These are phyloP conservation scores for Camellia sinensis DNA, from an alignment of 148 eudicot genomes.

Conservation along the genomic window DNA sequence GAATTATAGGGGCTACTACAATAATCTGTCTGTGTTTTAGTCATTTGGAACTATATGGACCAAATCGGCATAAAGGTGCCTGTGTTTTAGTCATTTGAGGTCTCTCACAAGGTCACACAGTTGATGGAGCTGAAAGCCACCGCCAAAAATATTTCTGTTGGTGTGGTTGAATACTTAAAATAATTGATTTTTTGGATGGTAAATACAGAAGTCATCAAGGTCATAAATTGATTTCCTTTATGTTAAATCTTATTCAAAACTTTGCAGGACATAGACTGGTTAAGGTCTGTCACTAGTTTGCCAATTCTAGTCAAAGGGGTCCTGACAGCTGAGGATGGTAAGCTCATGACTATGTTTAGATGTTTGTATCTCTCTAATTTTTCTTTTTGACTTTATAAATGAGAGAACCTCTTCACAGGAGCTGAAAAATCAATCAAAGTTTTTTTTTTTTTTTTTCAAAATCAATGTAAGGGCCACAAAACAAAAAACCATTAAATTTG, in stretches of 20 bases:
- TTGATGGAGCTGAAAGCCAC: background rate
- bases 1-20: no score
- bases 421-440: background rate
- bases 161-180: background rate
- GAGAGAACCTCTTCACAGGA: background rate
- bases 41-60: no score
- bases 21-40: no score
- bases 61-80: no score
- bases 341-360: background rate
- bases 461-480: background rate
- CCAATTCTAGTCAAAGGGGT: constrained; percentile 83
- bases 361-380: background rate
- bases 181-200: background rate
- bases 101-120: background rate
- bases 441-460: background rate
- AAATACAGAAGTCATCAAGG: constrained; percentile 6
- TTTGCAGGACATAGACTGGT: constrained; percentile 71
- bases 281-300: constrained; percentile 64
- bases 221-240: background rate
- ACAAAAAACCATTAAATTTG: background rate
- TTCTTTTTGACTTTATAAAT: background rate
- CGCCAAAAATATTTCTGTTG: background rate
- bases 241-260: background rate
- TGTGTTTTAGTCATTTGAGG: background rate
- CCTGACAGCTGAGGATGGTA: constrained; percentile 85